Evolutionary conservation across 345 rosid genomes (phyloP).

Genomic region (Nephelium lappaceum): DNA sequence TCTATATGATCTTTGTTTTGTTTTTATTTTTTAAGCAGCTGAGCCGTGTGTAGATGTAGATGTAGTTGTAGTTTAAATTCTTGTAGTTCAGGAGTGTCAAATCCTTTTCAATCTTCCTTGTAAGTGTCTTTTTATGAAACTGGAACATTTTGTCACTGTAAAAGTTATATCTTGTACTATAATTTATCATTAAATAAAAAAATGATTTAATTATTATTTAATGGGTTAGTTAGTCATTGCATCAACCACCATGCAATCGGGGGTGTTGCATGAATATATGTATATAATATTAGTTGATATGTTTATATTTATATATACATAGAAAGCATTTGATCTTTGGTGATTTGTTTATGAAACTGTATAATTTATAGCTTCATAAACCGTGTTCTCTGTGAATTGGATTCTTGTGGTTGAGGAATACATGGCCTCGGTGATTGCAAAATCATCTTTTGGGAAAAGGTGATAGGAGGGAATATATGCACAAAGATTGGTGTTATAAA

Average conservation of each 20-base stretch:
- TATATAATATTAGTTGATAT: too few relatives aligned
- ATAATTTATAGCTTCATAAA: slow-evolving; percentile 31
- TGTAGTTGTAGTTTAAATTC: neutral
- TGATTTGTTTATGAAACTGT: slow-evolving; percentile 5
- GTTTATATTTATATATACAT: neutral
- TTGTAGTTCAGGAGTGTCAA: slow-evolving; percentile 13
- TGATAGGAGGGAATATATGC: slow-evolving; percentile 61
- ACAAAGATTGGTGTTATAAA: slow-evolving; percentile 37
- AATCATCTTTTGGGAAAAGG: slow-evolving; percentile 52
- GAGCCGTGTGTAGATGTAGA: neutral
- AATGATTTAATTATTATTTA: slow-evolving; percentile 27
- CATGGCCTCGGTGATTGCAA: slow-evolving; percentile 40
- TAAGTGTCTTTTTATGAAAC: slow-evolving; percentile 18
- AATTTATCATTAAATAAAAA: slow-evolving; percentile 15
- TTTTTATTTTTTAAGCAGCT: neutral
- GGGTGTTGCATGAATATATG: slow-evolving; percentile 33
- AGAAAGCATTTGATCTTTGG: slow-evolving; percentile 17
- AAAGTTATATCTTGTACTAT: slow-evolving; percentile 14
- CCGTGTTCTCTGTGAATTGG: slow-evolving; percentile 36
- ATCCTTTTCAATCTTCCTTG: slow-evolving; percentile 34
- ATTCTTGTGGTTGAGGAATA: slow-evolving; percentile 47
- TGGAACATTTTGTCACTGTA: slow-evolving; percentile 17
- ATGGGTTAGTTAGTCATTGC: slow-evolving; percentile 26
- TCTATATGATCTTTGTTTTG: neutral
- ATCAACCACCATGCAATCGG: slow-evolving; percentile 29